phyloP scores from a whole-genome alignment of 495 filamentous ascomycete species.

The Aspergillus haitiensis region DNA sequence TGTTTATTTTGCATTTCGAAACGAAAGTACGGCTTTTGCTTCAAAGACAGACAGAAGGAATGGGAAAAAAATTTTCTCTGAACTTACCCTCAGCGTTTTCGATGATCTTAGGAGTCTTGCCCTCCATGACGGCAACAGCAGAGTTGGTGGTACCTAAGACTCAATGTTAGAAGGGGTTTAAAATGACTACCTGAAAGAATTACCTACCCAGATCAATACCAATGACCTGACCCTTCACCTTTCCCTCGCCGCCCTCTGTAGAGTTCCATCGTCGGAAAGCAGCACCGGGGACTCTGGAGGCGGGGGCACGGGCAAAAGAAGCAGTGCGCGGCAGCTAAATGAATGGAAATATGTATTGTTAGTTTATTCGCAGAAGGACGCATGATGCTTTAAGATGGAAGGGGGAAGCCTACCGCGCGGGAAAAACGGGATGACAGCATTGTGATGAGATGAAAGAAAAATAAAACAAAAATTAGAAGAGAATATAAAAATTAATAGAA shows the following conservation, averaged over 20 bases:
- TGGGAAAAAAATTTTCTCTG: constrained; percentile 26
- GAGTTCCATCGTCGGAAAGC: constrained; percentile 77
- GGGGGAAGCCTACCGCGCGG: constrained; percentile 64
- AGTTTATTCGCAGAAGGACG: background rate
- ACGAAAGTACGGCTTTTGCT: no score
- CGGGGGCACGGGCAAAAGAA: constrained; percentile 52
- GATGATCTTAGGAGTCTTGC: constrained; percentile 91
- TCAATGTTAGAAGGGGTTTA: constrained; percentile 26
- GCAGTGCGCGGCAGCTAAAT: constrained; percentile 46
- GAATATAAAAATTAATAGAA: constrained; percentile 34
- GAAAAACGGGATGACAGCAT: constrained; percentile 59
- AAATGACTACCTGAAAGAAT: constrained; percentile 14
- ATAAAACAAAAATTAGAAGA: constrained; percentile 37
- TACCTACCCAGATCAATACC: constrained; percentile 96
- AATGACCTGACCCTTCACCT: constrained; percentile 94
- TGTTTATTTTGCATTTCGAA: background rate
- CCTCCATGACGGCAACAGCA: constrained; percentile 96
- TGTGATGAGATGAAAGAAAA: constrained; percentile 34
- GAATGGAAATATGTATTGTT: constrained; percentile 24
- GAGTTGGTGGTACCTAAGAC: constrained; percentile 90
- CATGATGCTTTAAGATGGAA: constrained; percentile 4
- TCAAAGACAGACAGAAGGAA: no score
- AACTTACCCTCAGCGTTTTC: constrained; percentile 89
- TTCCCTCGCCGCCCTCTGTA: constrained; percentile 77
- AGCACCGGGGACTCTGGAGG: constrained; percentile 54